Evolutionary conservation across 345 rosid species (phyloP).

Genomic region (Kandelia obovata): DNA sequence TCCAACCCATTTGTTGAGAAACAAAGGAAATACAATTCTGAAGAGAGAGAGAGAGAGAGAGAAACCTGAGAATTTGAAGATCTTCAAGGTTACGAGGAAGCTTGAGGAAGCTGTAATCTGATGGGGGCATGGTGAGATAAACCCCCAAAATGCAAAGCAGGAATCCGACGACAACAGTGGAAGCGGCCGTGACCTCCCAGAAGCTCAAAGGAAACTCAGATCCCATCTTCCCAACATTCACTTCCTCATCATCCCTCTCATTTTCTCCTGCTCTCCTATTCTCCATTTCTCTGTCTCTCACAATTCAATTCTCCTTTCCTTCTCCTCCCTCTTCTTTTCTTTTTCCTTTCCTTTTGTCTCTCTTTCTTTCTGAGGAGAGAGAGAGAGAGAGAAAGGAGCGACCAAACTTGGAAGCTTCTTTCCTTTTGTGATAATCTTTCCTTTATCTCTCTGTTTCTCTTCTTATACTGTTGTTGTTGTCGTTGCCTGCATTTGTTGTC

Average conservation of each 20-base stretch:
- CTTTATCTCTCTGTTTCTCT: no score
- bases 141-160: constrained; percentile 52
- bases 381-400: no score
- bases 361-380: no score
- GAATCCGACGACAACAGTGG: constrained; percentile 58
- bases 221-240: constrained; percentile 13
- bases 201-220: constrained; percentile 49
- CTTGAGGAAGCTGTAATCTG: constrained; percentile 97
- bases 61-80: constrained; percentile 82
- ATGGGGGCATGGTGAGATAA: constrained; percentile 79
- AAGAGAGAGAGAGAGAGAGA: constrained; percentile 10
- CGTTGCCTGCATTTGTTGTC: no score
- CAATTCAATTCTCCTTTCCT: no score
- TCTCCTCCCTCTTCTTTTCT: no score
- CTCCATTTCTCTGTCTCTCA: no score
- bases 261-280: not conserved
- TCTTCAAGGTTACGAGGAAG: constrained; percentile 83
- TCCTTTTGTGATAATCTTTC: no score
- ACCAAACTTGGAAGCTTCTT: no score
- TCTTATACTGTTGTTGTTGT: no score
- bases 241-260: constrained; percentile 17
- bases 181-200: constrained; percentile 65
- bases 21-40: not conserved
- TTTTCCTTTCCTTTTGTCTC: no score
- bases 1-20: not conserved